phyloP scores from a whole-genome alignment of 2,329 filamentous ascomycete genomes.

The Alternaria sp. region DNA sequence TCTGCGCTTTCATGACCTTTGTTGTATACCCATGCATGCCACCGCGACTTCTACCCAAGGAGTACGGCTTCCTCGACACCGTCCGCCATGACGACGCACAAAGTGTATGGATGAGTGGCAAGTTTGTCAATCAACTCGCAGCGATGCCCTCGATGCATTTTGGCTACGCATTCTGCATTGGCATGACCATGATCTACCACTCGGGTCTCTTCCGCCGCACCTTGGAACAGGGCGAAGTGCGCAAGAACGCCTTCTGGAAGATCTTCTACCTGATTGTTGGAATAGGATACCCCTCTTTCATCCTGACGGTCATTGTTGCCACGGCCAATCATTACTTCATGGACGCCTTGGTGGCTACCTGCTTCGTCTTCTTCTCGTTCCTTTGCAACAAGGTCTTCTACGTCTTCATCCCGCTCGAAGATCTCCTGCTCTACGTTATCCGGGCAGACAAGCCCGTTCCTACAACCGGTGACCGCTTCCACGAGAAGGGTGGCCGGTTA shows the following conservation, averaged over 20 bases:
- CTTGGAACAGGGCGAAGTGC: slow-evolving; percentile 51
- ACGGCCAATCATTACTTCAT: slow-evolving; percentile 69
- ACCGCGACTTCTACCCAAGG: slow-evolving; percentile 53
- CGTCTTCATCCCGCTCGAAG: slow-evolving; percentile 59
- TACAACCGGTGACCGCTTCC: slow-evolving; percentile 58
- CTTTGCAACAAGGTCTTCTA: slow-evolving; percentile 58
- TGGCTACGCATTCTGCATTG: slow-evolving; percentile 62
- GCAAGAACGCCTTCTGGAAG: slow-evolving; percentile 52
- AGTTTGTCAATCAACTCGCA: slow-evolving; percentile 55
- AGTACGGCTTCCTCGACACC: slow-evolving; percentile 56
- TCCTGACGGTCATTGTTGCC: slow-evolving; percentile 64
- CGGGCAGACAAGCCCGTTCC: slow-evolving; percentile 62
- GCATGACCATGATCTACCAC: slow-evolving; percentile 60
- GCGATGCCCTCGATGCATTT: slow-evolving; percentile 61
- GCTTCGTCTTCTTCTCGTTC: slow-evolving; percentile 57
- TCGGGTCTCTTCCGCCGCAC: slow-evolving; percentile 55
- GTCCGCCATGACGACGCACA: slow-evolving; percentile 56
- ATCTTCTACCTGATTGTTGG: slow-evolving; percentile 55
- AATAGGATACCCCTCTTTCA: slow-evolving; percentile 60
- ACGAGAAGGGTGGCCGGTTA: slow-evolving; percentile 42
- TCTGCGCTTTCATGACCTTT: slow-evolving; percentile 60
- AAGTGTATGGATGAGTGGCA: slow-evolving; percentile 55
- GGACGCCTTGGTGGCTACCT: slow-evolving; percentile 59
- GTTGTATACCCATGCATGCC: slow-evolving; percentile 62
- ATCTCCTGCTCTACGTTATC: slow-evolving; percentile 56